Percentiles rank a stretch among this genome's conserved stretches.
phyloP scores from a whole-genome alignment of 805 yeast species.

The Saccharomycopsis javanensis region DNA sequence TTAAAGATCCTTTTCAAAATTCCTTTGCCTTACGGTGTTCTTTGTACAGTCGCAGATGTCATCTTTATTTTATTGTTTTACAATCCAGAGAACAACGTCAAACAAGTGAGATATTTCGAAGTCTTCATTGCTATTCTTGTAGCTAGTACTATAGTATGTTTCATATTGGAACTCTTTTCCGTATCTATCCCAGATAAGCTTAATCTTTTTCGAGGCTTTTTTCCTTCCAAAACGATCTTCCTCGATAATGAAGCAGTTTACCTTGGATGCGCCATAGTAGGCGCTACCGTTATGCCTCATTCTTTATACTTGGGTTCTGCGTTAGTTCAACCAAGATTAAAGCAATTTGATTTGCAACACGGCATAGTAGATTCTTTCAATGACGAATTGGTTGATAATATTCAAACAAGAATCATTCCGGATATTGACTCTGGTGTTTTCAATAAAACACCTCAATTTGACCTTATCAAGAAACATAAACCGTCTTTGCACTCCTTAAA shows the following conservation, averaged over 20 bases:
- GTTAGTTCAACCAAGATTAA: conserved; percentile 74
- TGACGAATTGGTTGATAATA: neutral
- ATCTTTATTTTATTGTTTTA: conserved; percentile 74
- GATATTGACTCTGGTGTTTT: neutral
- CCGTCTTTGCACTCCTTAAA: conserved; percentile 71
- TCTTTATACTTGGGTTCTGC: conserved; percentile 82
- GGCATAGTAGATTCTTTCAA: neutral
- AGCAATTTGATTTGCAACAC: conserved; percentile 46
- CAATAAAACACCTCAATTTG: neutral
- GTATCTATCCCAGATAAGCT: conserved; percentile 48
- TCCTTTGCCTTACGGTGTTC: conserved; percentile 71
- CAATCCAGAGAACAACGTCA: conserved; percentile 58
- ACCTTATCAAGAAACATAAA: conserved; percentile 36
- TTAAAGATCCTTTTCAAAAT: conserved; percentile 64
- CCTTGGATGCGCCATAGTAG: conserved; percentile 71
- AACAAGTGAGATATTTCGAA: conserved; percentile 67
- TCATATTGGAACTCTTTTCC: conserved; percentile 52
- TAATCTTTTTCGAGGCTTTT: conserved; percentile 23
- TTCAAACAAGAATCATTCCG: conserved; percentile 19
- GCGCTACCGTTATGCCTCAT: conserved; percentile 96
- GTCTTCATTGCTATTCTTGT: conserved; percentile 64
- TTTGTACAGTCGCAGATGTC: conserved; percentile 73
- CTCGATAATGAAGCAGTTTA: conserved; percentile 53
- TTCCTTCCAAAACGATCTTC: conserved; percentile 34
- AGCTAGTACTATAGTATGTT: conserved; percentile 66